A percentile compares a stretch with the other conserved stretches of the same genome.
phyloP scores from a whole-genome alignment of 2,329 filamentous ascomycete species.

The Aciculosporium take region DNA sequence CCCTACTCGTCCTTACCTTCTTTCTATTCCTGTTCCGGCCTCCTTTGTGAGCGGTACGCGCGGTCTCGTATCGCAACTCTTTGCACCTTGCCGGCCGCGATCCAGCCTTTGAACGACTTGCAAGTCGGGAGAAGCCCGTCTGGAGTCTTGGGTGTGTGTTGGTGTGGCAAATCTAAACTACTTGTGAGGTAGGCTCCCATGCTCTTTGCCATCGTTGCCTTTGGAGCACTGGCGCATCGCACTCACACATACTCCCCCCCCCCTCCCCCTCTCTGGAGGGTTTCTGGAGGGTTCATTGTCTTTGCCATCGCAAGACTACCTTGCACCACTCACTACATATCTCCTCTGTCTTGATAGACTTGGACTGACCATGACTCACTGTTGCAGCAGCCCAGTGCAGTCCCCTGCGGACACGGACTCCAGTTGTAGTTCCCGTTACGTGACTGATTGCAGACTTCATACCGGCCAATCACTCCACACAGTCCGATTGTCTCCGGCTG shows the following conservation, averaged over 20 bases:
- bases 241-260: not conserved
- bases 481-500: not conserved
- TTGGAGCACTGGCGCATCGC: not conserved
- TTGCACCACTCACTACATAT: not conserved
- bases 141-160: not conserved
- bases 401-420: not conserved
- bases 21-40: conserved; percentile 3
- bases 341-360: conserved; percentile 1
- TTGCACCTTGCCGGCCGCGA: conserved; percentile 6
- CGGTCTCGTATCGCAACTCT: conserved; percentile 11
- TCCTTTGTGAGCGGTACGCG: conserved; percentile 17
- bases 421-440: not conserved
- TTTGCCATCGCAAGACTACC: conserved; percentile 2
- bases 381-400: conserved; percentile 1
- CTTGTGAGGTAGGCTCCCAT: conserved; percentile 8
- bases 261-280: not conserved
- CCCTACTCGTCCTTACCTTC: not conserved
- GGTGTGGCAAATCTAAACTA: conserved; percentile 8
- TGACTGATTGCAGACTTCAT: not conserved
- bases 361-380: conserved; percentile 10
- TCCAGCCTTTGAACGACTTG: conserved; percentile 6
- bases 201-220: conserved; percentile 3
- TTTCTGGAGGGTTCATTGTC: not conserved
- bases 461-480: conserved; percentile 3
- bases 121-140: not conserved